Conservation (phyloP, 2,329 filamentous ascomycete species). For the Mariannaea sp. region DNA sequence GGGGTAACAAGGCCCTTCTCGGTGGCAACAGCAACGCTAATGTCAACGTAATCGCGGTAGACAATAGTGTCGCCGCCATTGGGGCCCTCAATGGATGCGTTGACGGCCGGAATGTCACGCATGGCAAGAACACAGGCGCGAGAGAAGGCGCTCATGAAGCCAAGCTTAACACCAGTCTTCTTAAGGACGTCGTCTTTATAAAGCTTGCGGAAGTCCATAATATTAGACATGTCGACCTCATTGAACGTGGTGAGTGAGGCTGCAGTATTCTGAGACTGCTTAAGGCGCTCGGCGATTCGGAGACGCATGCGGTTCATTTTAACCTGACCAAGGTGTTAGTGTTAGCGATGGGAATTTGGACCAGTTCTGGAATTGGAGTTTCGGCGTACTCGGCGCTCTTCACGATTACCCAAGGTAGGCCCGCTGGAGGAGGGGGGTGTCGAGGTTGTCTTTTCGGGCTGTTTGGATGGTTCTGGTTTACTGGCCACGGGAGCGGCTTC, state of each 20-base stretch:
- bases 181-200: conserved; percentile 98
- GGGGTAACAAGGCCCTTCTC: conserved; percentile 97
- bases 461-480: conserved; percentile 31
- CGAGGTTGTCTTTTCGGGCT: conserved; percentile 35
- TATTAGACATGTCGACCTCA: conserved; percentile 96
- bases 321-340: conserved; percentile 60
- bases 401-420: conserved; percentile 68
- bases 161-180: conserved; percentile 95
- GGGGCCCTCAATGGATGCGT: conserved; percentile 95
- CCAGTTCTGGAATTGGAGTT: not conserved
- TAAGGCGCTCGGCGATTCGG: conserved; percentile 94
- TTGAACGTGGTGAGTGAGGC: conserved; percentile 98
- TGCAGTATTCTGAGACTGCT: conserved; percentile 98
- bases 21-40: conserved; percentile 95
- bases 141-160: conserved; percentile 99
- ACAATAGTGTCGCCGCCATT: conserved; percentile 97
- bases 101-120: conserved; percentile 92
- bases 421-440: conserved; percentile 32
- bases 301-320: conserved; percentile 99
- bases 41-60: conserved; percentile 97
- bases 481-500: conserved; percentile 34
- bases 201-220: conserved; percentile 95
- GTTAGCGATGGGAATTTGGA: not conserved
- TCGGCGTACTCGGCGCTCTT: conserved; percentile 79
- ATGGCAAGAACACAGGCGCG: conserved; percentile 89